Evolutionary conservation across 441 rosid species (phyloP).

Genomic region (Cnidoscolus chayamansa): DNA sequence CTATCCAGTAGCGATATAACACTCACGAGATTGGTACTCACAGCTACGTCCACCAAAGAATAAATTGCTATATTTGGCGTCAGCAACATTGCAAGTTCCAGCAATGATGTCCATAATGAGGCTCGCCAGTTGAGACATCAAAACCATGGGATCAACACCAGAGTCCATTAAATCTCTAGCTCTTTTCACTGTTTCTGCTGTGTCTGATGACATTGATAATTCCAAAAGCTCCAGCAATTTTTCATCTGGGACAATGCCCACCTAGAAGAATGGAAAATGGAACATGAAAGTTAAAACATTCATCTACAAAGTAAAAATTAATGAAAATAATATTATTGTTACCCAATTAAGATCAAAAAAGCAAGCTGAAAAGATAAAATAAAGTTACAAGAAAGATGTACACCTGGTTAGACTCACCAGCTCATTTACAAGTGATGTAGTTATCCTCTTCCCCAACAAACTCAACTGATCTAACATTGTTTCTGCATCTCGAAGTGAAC

Average conservation of each 20-base stretch:
- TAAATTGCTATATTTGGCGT: conserved; percentile 46
- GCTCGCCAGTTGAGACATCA: conserved; percentile 97
- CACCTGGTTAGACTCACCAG: conserved; percentile 58
- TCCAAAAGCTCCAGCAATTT: conserved; percentile 88
- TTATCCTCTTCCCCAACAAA: conserved; percentile 84
- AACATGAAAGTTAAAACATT: conserved; percentile 14
- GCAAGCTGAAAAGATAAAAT: conserved; percentile 6
- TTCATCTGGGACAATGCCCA: conserved; percentile 95
- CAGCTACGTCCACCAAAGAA: conserved; percentile 61
- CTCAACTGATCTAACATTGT: conserved; percentile 96
- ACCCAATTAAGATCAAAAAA: background rate
- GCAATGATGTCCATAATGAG: conserved; percentile 97
- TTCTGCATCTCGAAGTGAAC: conserved; percentile 98
- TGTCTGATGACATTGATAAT: conserved; percentile 91
- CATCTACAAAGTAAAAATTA: background rate
- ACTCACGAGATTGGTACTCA: conserved; percentile 43
- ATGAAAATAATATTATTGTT: background rate
- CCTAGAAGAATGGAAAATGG: conserved; percentile 40
- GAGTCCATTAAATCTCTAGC: conserved; percentile 93
- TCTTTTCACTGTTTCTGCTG: conserved; percentile 89
- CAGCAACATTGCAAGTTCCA: conserved; percentile 63
- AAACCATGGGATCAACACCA: conserved; percentile 86
- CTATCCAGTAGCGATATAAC: background rate
- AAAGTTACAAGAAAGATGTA: conserved; percentile 13
- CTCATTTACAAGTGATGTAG: conserved; percentile 82